These are phyloP conservation scores for Coemansia sp. DNA, from an alignment of 192 early-diverging fungal species.

Conservation along the genomic window DNA sequence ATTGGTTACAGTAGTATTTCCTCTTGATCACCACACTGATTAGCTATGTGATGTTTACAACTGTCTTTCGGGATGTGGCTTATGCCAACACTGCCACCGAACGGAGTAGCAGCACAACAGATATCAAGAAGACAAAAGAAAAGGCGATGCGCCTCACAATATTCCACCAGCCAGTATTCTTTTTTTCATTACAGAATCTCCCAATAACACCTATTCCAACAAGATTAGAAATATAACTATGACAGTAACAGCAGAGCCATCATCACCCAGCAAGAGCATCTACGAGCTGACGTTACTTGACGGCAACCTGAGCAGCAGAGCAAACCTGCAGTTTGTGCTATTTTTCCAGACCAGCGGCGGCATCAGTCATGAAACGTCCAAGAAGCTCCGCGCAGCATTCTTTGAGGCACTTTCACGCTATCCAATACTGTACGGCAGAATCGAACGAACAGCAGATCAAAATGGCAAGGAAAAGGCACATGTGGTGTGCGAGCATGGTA, in stretches of 20 bases:
- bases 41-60: too few species aligned
- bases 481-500: conserved; percentile 12
- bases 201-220: neutral
- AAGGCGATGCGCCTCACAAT: too few species aligned
- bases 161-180: too few species aligned
- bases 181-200: neutral
- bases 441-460: neutral
- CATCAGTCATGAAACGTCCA: neutral
- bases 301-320: conserved; percentile 29
- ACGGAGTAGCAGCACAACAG: too few species aligned
- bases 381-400: conserved; percentile 17
- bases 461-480: neutral
- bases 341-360: conserved; percentile 18
- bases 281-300: conserved; percentile 33
- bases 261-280: neutral
- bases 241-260: neutral
- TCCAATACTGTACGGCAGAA: conserved; percentile 32
- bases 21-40: too few species aligned
- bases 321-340: conserved; percentile 46
- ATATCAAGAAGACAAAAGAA: too few species aligned
- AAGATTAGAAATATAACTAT: neutral
- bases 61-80: too few species aligned
- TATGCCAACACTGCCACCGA: too few species aligned
- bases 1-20: too few species aligned
- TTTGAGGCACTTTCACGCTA: conserved; percentile 26